Evolutionary conservation across 257 asterid genomes (phyloP), one percentile per base, ranked within the genome.

Genomic region (Rauvolfia tetraphylla): DNA sequence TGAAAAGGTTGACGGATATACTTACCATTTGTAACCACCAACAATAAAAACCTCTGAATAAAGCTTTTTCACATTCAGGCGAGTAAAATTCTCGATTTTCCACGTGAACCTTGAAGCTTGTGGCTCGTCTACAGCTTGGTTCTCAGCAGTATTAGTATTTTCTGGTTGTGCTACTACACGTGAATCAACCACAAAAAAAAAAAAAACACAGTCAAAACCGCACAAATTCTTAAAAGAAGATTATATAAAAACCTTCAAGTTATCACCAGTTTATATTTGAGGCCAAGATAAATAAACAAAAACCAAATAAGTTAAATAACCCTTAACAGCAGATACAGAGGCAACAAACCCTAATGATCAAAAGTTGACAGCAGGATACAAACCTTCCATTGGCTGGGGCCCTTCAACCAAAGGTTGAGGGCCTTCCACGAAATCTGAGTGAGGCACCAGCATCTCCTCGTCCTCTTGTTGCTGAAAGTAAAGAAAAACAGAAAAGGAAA

Each of bases 371-470:
- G 53, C 14, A 46, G 22, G 25, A n/a, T 29, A 17, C 68, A 56
- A 66, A 93, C 99, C 98, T 95, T 95, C 99, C 98, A 95, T 93
- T 13, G 98, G 99, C 89, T 83, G 97, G 42, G 98, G 96, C 25
- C 97, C 97, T 89, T 93, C 97, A 15, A 89, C 95, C 68, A 90
- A 68, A 12, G 91, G 94, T 79, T 90, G 97, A 79, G 97, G 97
- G 46, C 95, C 98, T 81, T 92, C 92, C 3, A 88, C 95, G 49
- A 87, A 73, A 76, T 91, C 97, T 57, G 98, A 76, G 81, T 84
- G 96, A 0, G 97, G 98, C 75, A 92, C 97, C 56, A 93, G 86
- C 97, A 90, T 93, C 89, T 92, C 98, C 81, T 93, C 96, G 56
- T 93, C 97, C 80, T 89, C 98, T 78, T 89, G 94, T 72, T 88